These are phyloP conservation scores for Angomonas ambiguus DNA, from an alignment of 208 protist genomes.

Conservation along the genomic window DNA sequence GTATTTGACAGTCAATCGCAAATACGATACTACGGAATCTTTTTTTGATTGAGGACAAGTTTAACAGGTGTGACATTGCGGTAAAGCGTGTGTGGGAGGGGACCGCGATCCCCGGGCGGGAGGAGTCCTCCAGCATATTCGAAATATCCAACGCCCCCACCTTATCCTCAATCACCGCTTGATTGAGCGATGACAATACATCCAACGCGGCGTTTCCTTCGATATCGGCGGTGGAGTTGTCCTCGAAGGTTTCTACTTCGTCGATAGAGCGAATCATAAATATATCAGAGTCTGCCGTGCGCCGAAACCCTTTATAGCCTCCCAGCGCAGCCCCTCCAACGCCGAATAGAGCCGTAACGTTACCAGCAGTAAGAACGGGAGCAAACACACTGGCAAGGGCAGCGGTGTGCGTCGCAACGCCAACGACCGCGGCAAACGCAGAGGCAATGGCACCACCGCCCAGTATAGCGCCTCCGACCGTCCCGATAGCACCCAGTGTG, in stretches of 20 bases:
- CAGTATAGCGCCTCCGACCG: conserved; percentile 45
- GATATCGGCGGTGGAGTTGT: neutral
- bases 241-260: conserved; percentile 56
- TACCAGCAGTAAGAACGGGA: conserved; percentile 58
- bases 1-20: conserved; percentile 40
- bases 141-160: conserved; percentile 22
- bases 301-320: conserved; percentile 67
- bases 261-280: conserved; percentile 62
- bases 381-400: conserved; percentile 55
- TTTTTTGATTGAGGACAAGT: conserved; percentile 27
- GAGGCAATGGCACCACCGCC: conserved; percentile 41
- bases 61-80: conserved; percentile 44
- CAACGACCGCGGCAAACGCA: conserved; percentile 50
- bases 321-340: conserved; percentile 58
- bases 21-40: conserved; percentile 60
- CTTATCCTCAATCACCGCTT: conserved; percentile 13
- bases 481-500: conserved; percentile 45
- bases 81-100: conserved; percentile 55
- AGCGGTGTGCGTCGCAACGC: conserved; percentile 60
- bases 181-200: conserved; percentile 7
- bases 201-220: conserved; percentile 7
- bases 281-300: conserved; percentile 56
- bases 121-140: conserved; percentile 44
- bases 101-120: conserved; percentile 46
- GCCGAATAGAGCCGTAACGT: conserved; percentile 72